Evolutionary conservation across 2,329 filamentous ascomycete genomes (phyloP).

Genomic region (Colletotrichum lupini): DNA sequence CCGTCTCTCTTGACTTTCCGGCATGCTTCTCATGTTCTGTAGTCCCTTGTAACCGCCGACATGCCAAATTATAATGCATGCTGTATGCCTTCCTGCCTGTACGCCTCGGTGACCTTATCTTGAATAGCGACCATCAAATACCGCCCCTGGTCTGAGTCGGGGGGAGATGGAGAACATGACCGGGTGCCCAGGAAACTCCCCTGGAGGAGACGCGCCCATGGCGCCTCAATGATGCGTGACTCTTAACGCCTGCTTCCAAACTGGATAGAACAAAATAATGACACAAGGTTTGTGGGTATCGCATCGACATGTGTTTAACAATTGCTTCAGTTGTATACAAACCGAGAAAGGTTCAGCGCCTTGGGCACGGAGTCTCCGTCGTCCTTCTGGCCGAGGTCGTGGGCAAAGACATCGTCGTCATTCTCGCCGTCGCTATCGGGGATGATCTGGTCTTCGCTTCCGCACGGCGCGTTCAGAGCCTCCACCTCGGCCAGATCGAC

Average conservation of each 20-base stretch:
- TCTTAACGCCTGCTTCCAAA: not conserved
- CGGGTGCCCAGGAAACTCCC: not conserved
- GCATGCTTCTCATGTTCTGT: not conserved
- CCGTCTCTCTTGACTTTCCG: not conserved
- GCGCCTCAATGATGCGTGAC: not conserved
- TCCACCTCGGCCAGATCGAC: constrained; percentile 65
- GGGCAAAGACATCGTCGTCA: constrained; percentile 48
- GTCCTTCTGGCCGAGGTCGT: constrained; percentile 37
- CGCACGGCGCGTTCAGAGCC: constrained; percentile 57
- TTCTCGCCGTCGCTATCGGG: constrained; percentile 63
- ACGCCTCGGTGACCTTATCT: not conserved
- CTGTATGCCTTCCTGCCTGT: not conserved
- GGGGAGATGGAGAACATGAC: not conserved
- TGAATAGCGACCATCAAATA: not conserved
- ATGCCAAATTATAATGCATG: not conserved
- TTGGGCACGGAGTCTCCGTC: constrained; percentile 43
- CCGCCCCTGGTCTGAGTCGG: not conserved
- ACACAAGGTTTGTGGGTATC: constrained; percentile 23
- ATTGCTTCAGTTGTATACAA: constrained; percentile 50
- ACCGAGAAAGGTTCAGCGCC: constrained; percentile 59
- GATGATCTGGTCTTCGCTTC: constrained; percentile 68
- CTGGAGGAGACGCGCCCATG: not conserved
- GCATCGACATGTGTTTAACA: constrained; percentile 10
- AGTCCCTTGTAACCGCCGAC: not conserved
- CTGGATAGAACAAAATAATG: constrained; percentile 25